Evolutionary conservation across 306 rosid genomes (phyloP), one percentile per base, ranked within the genome.

Genomic region (Dicorynia guianensis): DNA sequence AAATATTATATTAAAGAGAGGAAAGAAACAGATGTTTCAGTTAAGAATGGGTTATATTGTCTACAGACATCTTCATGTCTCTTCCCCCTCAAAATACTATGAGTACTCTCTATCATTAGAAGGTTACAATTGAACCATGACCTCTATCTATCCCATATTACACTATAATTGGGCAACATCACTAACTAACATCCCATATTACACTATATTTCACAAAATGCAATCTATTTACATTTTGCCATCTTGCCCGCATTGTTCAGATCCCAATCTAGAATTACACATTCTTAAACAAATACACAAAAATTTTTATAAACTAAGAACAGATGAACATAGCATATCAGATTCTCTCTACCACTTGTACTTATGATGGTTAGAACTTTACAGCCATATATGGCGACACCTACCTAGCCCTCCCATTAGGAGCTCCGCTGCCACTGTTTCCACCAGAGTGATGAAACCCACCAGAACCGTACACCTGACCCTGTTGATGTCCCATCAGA

Each of bases 401-500:
- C 82, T 78, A 83, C 84, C 84, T 80, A 68, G 81, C 74, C 83
- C 63, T 82, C 69, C 68, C 83, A 38, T 69, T 67, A 15, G 81
- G 55, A 14, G 79, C 88, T 10, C 73, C 69, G 35, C 35, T 67
- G 0, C 69, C 43, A 25, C 49, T 43, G 7, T 63, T 79, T 30
- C 72, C 82, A 14, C 62, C 74, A 15, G 81, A 69, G 30, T 25
- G 89, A 52, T 84, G 87, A 70, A 61, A 88, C 54, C 90, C 90
- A 14, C 85, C 84, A 3, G 87, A 59, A 53, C 83, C 85, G 79
- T 82, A 86, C 71, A 80, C 75, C 11, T 76, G 87, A 39, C 88
- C 90, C 68, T 84, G 86, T 75, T 86, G 85, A 53, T 86, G 85
- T 3, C 86, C 88, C 76, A 84, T 55, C 77, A 82, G 78, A 82